These are phyloP conservation scores for Coemansia asiatica DNA, from an alignment of 192 early-diverging fungal genomes.

Conservation along the genomic window DNA sequence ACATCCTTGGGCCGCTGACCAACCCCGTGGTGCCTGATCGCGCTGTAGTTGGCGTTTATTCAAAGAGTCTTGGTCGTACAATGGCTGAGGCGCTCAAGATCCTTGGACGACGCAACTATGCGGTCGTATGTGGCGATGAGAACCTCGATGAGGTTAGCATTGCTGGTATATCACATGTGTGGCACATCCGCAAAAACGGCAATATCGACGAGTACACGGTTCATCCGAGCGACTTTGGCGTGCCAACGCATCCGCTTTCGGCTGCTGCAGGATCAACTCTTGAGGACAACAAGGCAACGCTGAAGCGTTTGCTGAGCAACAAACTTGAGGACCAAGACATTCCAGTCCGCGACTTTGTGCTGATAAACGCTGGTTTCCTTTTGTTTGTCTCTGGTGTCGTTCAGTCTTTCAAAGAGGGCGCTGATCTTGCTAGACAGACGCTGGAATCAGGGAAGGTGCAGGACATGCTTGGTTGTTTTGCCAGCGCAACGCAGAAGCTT, in stretches of 20 bases:
- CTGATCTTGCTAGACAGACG: conserved; percentile 69
- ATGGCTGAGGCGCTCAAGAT: conserved; percentile 83
- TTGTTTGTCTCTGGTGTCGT: conserved; percentile 80
- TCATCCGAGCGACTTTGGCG: conserved; percentile 86
- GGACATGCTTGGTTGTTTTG: conserved; percentile 65
- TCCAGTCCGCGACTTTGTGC: conserved; percentile 86
- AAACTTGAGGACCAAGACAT: conserved; percentile 57
- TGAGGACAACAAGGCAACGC: conserved; percentile 73
- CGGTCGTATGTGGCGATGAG: conserved; percentile 90
- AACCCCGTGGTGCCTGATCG: conserved; percentile 84
- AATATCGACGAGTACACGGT: conserved; percentile 65
- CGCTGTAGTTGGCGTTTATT: conserved; percentile 90
- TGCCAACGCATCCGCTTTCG: conserved; percentile 69
- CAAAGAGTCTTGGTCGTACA: conserved; percentile 69
- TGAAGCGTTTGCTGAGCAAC: conserved; percentile 69
- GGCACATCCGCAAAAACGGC: conserved; percentile 69
- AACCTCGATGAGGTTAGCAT: conserved; percentile 92
- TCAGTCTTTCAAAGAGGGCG: conserved; percentile 70
- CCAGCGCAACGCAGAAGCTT: conserved; percentile 25
- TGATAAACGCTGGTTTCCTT: conserved; percentile 88
- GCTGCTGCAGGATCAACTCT: conserved; percentile 68
- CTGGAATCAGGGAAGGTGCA: conserved; percentile 72
- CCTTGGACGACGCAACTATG: conserved; percentile 74
- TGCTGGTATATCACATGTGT: conserved; percentile 84
- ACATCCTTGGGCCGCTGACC: conserved; percentile 86